Percentiles rank a stretch among this genome's conserved stretches.
Evolutionary conservation across 2,329 filamentous ascomycete genomes (phyloP).

Genomic region (Fusarium mundagurra): DNA sequence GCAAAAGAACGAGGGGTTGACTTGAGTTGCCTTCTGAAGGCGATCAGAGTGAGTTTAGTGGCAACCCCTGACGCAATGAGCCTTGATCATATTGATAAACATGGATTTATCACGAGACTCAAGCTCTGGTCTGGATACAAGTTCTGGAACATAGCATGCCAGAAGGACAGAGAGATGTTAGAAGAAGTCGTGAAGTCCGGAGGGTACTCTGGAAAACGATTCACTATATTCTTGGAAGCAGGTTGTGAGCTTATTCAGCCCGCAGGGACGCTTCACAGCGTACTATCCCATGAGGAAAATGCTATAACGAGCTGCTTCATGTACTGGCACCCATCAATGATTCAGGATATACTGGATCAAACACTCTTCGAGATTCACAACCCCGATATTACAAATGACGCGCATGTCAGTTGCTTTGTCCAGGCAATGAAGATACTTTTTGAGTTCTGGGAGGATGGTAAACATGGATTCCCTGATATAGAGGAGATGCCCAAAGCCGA

Average conservation of each 20-base stretch:
- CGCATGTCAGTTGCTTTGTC: background rate
- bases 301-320: background rate
- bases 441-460: too few species aligned
- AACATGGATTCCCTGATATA: too few species aligned
- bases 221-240: background rate
- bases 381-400: background rate
- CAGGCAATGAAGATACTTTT: background rate
- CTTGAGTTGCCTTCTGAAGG: background rate
- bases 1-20: background rate
- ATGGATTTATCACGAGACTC: background rate
- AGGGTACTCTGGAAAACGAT: background rate
- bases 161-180: too few species aligned
- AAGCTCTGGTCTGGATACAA: background rate
- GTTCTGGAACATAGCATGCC: background rate
- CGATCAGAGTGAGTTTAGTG: background rate
- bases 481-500: too few species aligned
- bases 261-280: background rate
- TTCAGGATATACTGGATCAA: background rate
- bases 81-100: background rate
- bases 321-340: background rate
- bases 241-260: background rate
- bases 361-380: background rate
- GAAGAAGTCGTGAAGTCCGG: too few species aligned
- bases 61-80: background rate
- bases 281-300: background rate